Evolutionary conservation across 108 stramenopile species (phyloP).

Genomic region (Skeletonema tropicum): DNA sequence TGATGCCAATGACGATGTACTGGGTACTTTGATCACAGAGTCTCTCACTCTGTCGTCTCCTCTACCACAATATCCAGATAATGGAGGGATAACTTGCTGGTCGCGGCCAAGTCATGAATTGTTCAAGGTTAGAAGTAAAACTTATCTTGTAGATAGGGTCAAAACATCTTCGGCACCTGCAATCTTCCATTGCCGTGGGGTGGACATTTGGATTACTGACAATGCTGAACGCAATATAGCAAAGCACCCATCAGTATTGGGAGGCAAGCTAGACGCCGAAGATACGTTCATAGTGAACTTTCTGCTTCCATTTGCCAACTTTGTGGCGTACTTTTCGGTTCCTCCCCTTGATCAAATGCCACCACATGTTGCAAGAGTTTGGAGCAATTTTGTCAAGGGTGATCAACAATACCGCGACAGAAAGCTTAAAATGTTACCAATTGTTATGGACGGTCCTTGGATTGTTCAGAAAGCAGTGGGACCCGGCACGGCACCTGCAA

Average conservation of each 20-base stretch:
- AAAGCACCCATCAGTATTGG: constrained; percentile 82
- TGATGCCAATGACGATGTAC: constrained; percentile 45
- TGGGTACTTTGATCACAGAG: constrained; percentile 15
- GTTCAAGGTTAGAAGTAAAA: constrained; percentile 80
- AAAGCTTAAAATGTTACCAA: constrained; percentile 84
- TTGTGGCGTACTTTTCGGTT: constrained; percentile 83
- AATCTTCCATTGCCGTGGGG: constrained; percentile 79
- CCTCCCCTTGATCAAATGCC: constrained; percentile 75
- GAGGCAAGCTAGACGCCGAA: constrained; percentile 72
- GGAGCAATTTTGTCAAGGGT: constrained; percentile 78
- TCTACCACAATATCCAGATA: constrained; percentile 72
- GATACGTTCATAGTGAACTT: constrained; percentile 91
- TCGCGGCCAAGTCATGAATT: constrained; percentile 69
- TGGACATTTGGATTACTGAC: constrained; percentile 90
- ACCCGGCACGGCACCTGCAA: constrained; percentile 84
- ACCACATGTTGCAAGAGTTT: constrained; percentile 63
- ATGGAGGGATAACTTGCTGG: constrained; percentile 81
- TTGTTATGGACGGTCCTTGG: constrained; percentile 92
- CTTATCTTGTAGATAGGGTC: constrained; percentile 79
- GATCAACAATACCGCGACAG: constrained; percentile 89
- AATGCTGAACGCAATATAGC: constrained; percentile 86
- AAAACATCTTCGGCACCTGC: constrained; percentile 76
- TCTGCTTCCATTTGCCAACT: constrained; percentile 89
- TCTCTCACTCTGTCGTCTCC: constrained; percentile 61
- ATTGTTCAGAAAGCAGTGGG: constrained; percentile 90